Conservation (phyloP, 768 basidiomycete genomes). For the Boletus vinaceobasis region DNA sequence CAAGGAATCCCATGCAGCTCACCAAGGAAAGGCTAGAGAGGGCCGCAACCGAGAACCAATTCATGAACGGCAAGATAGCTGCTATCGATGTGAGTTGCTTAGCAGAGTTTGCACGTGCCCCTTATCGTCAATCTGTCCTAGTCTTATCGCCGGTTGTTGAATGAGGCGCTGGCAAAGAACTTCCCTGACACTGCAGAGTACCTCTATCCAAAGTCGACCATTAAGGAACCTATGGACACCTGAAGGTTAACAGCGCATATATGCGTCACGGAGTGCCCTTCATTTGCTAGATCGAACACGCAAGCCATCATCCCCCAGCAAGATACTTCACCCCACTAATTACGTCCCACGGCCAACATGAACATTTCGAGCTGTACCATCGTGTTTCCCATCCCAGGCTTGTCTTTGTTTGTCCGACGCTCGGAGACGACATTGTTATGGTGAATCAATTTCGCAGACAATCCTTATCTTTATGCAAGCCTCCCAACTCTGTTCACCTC, state of each 20-base stretch:
- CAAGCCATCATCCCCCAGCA: neutral
- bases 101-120: neutral
- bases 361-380: neutral
- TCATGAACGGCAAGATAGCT: constrained; percentile 85
- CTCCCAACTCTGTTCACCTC: constrained; percentile 8
- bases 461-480: constrained; percentile 20
- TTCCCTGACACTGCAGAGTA: constrained; percentile 55
- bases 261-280: neutral
- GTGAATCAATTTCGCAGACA: constrained; percentile 11
- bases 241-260: constrained; percentile 3
- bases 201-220: constrained; percentile 15
- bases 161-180: constrained; percentile 66
- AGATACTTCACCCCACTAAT: neutral
- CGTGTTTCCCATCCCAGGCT: constrained; percentile 1
- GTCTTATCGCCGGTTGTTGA: constrained; percentile 67
- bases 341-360: constrained; percentile 5
- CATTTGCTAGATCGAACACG: neutral
- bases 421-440: constrained; percentile 11
- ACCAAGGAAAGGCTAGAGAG: constrained; percentile 79
- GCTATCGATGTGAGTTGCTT: constrained; percentile 59
- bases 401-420: neutral
- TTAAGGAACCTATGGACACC: constrained; percentile 7
- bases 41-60: constrained; percentile 85
- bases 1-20: constrained; percentile 76
- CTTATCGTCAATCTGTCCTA: constrained; percentile 26